Conservation (phyloP, 495 filamentous ascomycete species). For the Staphylotrichum tortipilum region DNA sequence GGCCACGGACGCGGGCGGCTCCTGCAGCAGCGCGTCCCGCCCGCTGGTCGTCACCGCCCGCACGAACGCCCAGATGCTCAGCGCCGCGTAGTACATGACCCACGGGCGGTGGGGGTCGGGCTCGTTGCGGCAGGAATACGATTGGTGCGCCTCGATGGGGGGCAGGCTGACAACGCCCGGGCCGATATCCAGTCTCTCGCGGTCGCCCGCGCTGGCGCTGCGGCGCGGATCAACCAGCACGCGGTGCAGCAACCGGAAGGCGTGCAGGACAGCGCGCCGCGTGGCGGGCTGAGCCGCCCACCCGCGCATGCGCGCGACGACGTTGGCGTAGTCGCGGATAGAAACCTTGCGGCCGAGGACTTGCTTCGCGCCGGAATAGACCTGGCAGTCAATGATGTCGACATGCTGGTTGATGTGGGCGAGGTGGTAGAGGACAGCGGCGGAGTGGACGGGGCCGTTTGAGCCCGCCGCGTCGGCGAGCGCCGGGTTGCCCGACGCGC, state of each 20-base stretch:
- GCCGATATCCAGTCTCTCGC: constrained; percentile 18
- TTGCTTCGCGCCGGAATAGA: constrained; percentile 76
- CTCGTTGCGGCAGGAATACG: constrained; percentile 78
- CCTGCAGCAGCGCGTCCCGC: constrained; percentile 18
- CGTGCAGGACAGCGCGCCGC: constrained; percentile 84
- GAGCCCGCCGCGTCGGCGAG: constrained; percentile 39
- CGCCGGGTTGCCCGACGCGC: constrained; percentile 32
- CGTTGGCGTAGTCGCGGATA: constrained; percentile 65
- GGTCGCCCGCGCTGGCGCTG: constrained; percentile 21
- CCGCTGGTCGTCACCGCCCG: constrained; percentile 80
- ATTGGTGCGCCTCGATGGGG: constrained; percentile 24
- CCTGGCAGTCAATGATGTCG: constrained; percentile 89
- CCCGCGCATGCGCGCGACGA: constrained; percentile 67
- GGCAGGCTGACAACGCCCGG: constrained; percentile 19
- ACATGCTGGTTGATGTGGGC: constrained; percentile 95
- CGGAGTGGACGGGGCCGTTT: constrained; percentile 73
- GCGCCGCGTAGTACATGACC: constrained; percentile 87
- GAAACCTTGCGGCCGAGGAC: constrained; percentile 81
- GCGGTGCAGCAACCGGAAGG: constrained; percentile 72
- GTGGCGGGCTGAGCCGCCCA: constrained; percentile 83
- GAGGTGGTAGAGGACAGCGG: constrained; percentile 81
- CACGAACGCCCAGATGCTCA: constrained; percentile 91
- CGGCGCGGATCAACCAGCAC: constrained; percentile 55
- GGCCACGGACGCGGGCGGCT: too few relatives aligned
- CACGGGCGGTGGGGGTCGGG: constrained; percentile 86